phyloP scores from a whole-genome alignment of 164 flowering plant species.

The Tinospora cordifolia region DNA sequence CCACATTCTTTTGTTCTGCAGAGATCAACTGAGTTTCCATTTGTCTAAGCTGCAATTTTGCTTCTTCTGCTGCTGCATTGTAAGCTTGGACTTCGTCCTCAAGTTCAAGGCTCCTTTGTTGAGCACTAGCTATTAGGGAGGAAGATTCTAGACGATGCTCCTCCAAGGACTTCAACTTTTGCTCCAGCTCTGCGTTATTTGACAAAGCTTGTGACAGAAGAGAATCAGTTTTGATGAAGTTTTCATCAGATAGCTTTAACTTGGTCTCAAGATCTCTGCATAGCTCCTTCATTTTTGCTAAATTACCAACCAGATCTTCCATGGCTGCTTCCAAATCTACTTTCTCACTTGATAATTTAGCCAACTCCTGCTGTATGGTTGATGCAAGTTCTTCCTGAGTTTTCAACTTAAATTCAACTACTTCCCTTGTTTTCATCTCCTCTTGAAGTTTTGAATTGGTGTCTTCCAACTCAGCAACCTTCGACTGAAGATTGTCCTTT shows the following conservation, averaged over 20 bases:
- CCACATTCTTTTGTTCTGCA: constrained; percentile 53
- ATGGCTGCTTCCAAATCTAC: constrained; percentile 45
- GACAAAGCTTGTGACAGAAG: constrained; percentile 58
- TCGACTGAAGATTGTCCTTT: constrained; percentile 50
- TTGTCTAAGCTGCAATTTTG: constrained; percentile 43
- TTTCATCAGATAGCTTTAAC: constrained; percentile 55
- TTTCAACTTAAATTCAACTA: constrained; percentile 30
- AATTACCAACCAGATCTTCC: constrained; percentile 34
- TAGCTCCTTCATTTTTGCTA: constrained; percentile 35
- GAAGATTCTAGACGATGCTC: constrained; percentile 51
- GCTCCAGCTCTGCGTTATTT: constrained; percentile 57
- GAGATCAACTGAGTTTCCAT: constrained; percentile 39
- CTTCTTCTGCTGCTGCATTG: constrained; percentile 51
- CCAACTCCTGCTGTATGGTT: constrained; percentile 40
- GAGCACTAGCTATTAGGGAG: constrained; percentile 35
- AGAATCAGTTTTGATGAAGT: constrained; percentile 47
- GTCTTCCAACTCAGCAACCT: constrained; percentile 55
- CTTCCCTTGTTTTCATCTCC: constrained; percentile 35
- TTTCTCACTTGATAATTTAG: constrained; percentile 36
- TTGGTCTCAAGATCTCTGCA: constrained; percentile 56
- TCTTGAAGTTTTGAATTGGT: constrained; percentile 43
- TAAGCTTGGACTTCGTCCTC: constrained; percentile 47
- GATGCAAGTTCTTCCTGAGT: constrained; percentile 31
- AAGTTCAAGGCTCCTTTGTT: constrained; percentile 53
- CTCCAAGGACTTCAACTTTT: constrained; percentile 58